A percentile compares a stretch with the other conserved stretches of the same genome.
These are phyloP conservation scores for Drosera spatulata DNA, from an alignment of 179 eudicot species.

Conservation along the genomic window DNA sequence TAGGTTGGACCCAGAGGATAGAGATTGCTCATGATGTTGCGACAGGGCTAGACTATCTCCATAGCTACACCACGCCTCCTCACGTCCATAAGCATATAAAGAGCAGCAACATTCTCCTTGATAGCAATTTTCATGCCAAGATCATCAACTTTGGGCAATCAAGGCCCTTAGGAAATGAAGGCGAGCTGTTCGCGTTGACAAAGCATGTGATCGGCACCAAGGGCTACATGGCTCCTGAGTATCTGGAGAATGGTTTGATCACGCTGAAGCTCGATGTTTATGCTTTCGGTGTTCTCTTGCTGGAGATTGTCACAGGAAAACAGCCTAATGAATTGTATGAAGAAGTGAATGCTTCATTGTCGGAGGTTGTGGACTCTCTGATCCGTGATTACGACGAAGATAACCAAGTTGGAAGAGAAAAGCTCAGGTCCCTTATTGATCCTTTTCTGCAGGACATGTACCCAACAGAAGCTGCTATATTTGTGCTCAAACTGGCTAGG, in stretches of 20 bases:
- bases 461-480: slow-evolving; percentile 20
- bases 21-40: slow-evolving; percentile 35
- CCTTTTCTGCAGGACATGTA: slow-evolving; percentile 21
- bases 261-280: slow-evolving; percentile 74
- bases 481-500: slow-evolving; percentile 16
- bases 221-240: slow-evolving; percentile 70
- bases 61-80: slow-evolving; percentile 43
- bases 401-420: not conserved
- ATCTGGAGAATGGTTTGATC: slow-evolving; percentile 38
- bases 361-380: slow-evolving; percentile 23
- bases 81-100: slow-evolving; percentile 39
- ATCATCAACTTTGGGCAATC: slow-evolving; percentile 43
- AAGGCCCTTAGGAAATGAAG: slow-evolving; percentile 21
- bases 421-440: slow-evolving; percentile 20
- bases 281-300: slow-evolving; percentile 66
- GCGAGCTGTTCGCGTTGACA: slow-evolving; percentile 17
- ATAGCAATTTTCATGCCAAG: slow-evolving; percentile 31
- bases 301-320: slow-evolving; percentile 66
- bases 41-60: slow-evolving; percentile 42
- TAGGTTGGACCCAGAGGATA: slow-evolving; percentile 29
- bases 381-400: slow-evolving; percentile 12
- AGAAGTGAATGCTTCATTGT: slow-evolving; percentile 16
- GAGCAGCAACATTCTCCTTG: slow-evolving; percentile 33
- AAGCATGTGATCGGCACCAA: slow-evolving; percentile 32
- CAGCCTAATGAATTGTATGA: slow-evolving; percentile 27